Conservation (phyloP, 129 eudicot genomes). For the Tagetes erecta region DNA sequence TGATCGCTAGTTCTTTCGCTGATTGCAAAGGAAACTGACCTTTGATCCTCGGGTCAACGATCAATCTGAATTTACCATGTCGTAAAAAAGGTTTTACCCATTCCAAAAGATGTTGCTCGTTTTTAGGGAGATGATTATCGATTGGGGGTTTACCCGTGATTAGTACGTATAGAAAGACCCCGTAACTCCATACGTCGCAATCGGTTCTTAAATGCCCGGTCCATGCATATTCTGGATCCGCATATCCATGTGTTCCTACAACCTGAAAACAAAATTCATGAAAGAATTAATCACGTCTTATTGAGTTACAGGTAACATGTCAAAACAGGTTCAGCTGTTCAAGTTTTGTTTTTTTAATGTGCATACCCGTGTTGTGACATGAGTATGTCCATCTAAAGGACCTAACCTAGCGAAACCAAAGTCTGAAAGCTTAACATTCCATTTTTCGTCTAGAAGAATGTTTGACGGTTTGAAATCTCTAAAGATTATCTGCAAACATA, state of each 20-base stretch:
- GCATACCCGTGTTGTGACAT: slow-evolving; percentile 37
- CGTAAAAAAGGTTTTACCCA: slow-evolving; percentile 64
- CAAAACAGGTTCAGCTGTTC: too few species aligned
- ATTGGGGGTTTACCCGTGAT: slow-evolving; percentile 62
- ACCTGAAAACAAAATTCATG: slow-evolving; percentile 26
- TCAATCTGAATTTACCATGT: slow-evolving; percentile 40
- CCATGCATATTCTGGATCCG: slow-evolving; percentile 61
- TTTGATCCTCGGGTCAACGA: slow-evolving; percentile 61
- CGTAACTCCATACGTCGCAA: slow-evolving; percentile 69
- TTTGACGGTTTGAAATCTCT: slow-evolving; percentile 89
- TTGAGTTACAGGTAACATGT: too few species aligned
- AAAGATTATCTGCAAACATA: slow-evolving; percentile 56
- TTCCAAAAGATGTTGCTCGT: slow-evolving; percentile 59
- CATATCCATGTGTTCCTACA: slow-evolving; percentile 70
- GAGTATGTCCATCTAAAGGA: slow-evolving; percentile 72
- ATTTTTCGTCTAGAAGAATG: slow-evolving; percentile 75
- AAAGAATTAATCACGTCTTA: too few species aligned
- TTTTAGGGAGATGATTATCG: slow-evolving; percentile 49
- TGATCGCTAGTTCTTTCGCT: slow-evolving; percentile 47
- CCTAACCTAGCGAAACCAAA: slow-evolving; percentile 90
- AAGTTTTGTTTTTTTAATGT: neutral
- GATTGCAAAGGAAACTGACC: slow-evolving; percentile 39
- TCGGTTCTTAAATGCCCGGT: slow-evolving; percentile 60
- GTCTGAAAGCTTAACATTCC: slow-evolving; percentile 88
- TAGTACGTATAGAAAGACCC: slow-evolving; percentile 70